Evolutionary conservation across 2,329 filamentous ascomycete genomes (phyloP).

Genomic region (Hymenoscyphus salicellus): DNA sequence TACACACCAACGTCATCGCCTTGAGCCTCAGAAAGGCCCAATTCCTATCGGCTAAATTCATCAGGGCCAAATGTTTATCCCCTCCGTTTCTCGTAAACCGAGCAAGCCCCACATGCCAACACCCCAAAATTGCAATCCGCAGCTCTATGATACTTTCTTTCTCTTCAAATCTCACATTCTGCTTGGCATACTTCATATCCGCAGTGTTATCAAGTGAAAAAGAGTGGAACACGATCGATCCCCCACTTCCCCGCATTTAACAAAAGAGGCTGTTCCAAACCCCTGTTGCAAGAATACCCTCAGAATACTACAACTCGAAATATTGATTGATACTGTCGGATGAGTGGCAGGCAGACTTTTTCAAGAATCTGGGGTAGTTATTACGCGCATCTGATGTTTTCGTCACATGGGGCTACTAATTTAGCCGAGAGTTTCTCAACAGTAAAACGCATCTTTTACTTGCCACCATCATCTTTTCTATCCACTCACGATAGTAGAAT

Average conservation of each 20-base stretch:
- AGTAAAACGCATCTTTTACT: not conserved
- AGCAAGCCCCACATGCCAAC: not conserved
- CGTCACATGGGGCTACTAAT: not conserved
- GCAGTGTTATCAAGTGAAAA: not conserved
- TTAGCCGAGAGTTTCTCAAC: not conserved
- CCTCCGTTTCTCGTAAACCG: not conserved
- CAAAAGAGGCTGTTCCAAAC: not conserved
- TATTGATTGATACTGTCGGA: not conserved
- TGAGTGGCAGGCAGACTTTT: not conserved
- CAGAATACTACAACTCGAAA: not conserved
- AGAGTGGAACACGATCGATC: not conserved
- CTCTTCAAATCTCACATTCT: too few species aligned
- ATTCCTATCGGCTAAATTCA: not conserved
- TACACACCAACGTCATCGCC: not conserved
- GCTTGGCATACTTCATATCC: not conserved
- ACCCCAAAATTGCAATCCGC: not conserved
- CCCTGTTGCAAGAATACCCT: not conserved
- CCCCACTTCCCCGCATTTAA: not conserved
- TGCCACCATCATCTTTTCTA: not conserved
- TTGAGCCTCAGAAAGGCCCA: not conserved
- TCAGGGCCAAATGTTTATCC: not conserved
- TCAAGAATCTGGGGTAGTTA: not conserved
- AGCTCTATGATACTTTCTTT: not conserved
- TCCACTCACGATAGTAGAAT: not conserved
- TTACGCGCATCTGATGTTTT: not conserved